phyloP scores from a whole-genome alignment of 2,329 filamentous ascomycete genomes.

The Fusarium sp. region DNA sequence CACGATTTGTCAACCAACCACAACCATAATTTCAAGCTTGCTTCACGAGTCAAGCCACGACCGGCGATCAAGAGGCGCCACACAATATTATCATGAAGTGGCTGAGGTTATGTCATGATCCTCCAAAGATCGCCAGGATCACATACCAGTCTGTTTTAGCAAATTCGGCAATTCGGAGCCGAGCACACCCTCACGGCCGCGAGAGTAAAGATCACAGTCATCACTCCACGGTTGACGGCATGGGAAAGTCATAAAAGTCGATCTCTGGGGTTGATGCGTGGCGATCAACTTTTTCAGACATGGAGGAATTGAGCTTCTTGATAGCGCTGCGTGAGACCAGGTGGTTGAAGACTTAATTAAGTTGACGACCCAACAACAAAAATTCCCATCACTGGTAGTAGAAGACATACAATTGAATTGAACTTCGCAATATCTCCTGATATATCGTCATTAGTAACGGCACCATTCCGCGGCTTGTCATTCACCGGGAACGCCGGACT shows the following conservation, averaged over 20 bases:
- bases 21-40: neutral
- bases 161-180: conserved; percentile 26
- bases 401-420: neutral
- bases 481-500: conserved; percentile 11
- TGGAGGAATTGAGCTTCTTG: conserved; percentile 5
- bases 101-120: conserved; percentile 5
- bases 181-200: conserved; percentile 21
- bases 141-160: neutral
- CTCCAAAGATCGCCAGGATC: conserved; percentile 6
- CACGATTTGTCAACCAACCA: neutral
- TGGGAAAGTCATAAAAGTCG: conserved; percentile 9
- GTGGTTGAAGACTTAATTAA: neutral
- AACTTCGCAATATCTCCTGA: neutral
- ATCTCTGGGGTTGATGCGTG: neutral
- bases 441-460: neutral
- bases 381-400: neutral
- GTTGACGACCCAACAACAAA: neutral
- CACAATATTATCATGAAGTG: neutral
- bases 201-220: neutral
- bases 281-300: neutral
- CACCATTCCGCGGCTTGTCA: neutral
- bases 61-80: neutral
- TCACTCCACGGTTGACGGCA: conserved; percentile 7
- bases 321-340: conserved; percentile 1
- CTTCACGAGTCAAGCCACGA: neutral